Evolutionary conservation across 495 filamentous ascomycete genomes (phyloP), one percentile per base, ranked within the genome.

Genomic region (Penicillium paxilli): DNA sequence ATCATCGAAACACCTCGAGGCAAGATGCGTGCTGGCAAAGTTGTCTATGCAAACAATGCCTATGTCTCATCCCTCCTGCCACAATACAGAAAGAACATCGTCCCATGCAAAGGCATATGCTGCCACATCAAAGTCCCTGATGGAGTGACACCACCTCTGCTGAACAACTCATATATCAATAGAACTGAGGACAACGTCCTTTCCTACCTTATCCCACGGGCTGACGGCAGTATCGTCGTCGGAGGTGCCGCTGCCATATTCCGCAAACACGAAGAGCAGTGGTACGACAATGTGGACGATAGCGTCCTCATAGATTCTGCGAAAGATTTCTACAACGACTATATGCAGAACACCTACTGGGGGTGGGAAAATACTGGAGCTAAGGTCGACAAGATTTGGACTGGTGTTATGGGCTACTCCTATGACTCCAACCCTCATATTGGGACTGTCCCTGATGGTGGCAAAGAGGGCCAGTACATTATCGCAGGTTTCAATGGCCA

Each of bases 41-140:
- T 91, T 2, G 73, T 91, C 8, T 64, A 89, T 44, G 88, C 87
- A 22, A 91, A 86, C 25, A 92, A 92, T 51, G 88, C 83, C 20
- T 90, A 90, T 59, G 84, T 86, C 2, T 80, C 84, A 1, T 72
- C 69, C 14, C 67, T 91, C 11, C 73, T 80, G 35, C 76, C 79
- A 4, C 59, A 70, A 17, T 80, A 90, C 47, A 77, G 79, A 49
- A 78, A 80, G n/a, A 58, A 78, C 16, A 83, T 90, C 44, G 80
- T 90, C 4, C 88, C 87, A 1, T 65, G 65, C 54, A 69, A 69
- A 47, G 69, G 67, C 2, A 63, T 89, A 16, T 77, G 86, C 22
- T 85, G 85, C n/a, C 85, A 87, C 54, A 80, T 90, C 42, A 81
- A 81, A 0, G 82, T 84, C 6, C 87, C 38, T 57, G 74, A 40